Conservation (phyloP, 1,284 basidiomycete genomes). For the Ceratobasidium sp. region DNA sequence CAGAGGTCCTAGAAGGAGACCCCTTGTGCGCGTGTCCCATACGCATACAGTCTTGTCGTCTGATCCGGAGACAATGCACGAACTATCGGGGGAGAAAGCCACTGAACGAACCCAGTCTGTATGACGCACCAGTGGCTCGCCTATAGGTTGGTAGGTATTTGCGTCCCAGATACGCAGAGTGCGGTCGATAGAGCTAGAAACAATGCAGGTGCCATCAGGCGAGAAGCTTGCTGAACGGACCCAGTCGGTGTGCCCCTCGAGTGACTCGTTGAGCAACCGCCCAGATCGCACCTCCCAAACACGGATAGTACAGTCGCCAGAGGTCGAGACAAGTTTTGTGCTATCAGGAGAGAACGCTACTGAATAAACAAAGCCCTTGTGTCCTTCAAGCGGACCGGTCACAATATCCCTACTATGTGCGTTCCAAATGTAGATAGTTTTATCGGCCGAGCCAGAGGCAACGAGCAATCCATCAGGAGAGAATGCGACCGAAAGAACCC, state of each 20-base stretch:
- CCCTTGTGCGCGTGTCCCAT: neutral
- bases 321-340: constrained; percentile 34
- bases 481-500: constrained; percentile 32
- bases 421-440: constrained; percentile 20
- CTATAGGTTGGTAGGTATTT: neutral
- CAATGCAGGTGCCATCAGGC: constrained; percentile 12
- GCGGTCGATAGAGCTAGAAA: neutral
- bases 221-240: constrained; percentile 10
- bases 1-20: neutral
- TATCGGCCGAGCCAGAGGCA: constrained; percentile 16
- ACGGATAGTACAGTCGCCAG: constrained; percentile 33
- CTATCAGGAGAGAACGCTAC: constrained; percentile 39
- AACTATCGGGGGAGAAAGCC: neutral
- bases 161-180: neutral
- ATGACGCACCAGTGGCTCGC: neutral
- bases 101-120: neutral
- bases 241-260: constrained; percentile 36
- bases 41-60: neutral
- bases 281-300: constrained; percentile 42
- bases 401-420: constrained; percentile 2
- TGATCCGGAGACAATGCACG: constrained; percentile 1
- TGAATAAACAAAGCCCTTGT: constrained; percentile 12
- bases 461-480: constrained; percentile 26
- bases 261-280: neutral
- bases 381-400: neutral